Evolutionary conservation across 2,329 filamentous ascomycete genomes (phyloP).

Genomic region (Fusarium oxysporum): DNA sequence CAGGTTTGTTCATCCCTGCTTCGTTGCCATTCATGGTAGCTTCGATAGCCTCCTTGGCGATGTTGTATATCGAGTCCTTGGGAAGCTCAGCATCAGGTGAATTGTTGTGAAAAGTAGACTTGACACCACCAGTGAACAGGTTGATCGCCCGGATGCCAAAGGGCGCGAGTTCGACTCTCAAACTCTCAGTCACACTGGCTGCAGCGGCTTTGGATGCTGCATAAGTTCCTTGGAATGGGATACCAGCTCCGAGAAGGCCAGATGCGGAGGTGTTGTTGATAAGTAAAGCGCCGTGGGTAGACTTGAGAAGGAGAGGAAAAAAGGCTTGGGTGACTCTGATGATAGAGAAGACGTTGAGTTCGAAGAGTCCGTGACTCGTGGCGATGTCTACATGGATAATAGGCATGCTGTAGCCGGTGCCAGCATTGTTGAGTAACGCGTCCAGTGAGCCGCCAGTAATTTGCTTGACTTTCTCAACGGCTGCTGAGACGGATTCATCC

Average conservation of each 20-base stretch:
- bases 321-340: constrained; percentile 41
- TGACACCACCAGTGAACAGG: constrained; percentile 42
- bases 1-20: background rate
- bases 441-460: constrained; percentile 45
- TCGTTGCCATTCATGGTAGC: constrained; percentile 8
- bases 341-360: constrained; percentile 45
- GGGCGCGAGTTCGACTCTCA: constrained; percentile 44
- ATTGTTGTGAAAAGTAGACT: constrained; percentile 33
- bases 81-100: background rate
- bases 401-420: constrained; percentile 41
- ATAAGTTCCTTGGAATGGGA: constrained; percentile 45
- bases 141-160: constrained; percentile 46
- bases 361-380: constrained; percentile 34
- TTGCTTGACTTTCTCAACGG: constrained; percentile 23
- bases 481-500: constrained; percentile 34
- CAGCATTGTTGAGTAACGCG: constrained; percentile 49
- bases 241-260: background rate
- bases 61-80: constrained; percentile 24
- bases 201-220: constrained; percentile 46
- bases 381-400: constrained; percentile 37
- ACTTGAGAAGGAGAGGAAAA: constrained; percentile 37
- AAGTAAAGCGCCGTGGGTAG: constrained; percentile 18
- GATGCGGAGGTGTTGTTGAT: constrained; percentile 38
- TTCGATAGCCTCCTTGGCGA: constrained; percentile 31
- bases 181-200: constrained; percentile 38